phyloP scores from a whole-genome alignment of 768 basidiomycete species.

The Rhodotorula paludigena region DNA sequence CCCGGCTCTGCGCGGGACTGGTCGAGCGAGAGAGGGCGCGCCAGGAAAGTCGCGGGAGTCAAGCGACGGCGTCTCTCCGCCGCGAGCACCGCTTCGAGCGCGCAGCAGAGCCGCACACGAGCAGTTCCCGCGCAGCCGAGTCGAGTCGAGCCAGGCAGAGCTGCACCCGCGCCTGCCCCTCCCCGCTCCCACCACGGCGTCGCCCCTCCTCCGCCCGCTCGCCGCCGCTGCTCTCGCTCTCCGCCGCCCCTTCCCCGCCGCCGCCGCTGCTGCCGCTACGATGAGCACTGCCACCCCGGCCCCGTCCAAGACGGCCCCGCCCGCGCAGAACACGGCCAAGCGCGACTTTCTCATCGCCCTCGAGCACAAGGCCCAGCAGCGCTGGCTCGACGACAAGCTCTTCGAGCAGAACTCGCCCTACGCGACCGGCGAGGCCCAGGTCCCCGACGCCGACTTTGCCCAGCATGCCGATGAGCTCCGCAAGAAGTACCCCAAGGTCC shows the following conservation, averaged over 20 bases:
- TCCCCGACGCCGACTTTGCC: slow-evolving; percentile 55
- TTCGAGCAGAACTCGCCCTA: slow-evolving; percentile 84
- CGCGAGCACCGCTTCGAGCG: too few species aligned
- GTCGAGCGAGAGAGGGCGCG: too few species aligned
- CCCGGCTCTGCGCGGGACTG: too few species aligned
- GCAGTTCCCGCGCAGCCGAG: too few species aligned
- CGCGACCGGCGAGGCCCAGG: slow-evolving; percentile 52
- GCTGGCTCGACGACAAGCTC: slow-evolving; percentile 68
- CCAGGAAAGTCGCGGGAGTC: too few species aligned
- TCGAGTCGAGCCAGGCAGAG: neutral
- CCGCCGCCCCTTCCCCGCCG: neutral
- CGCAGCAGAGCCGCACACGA: too few species aligned
- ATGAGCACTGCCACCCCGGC: neutral
- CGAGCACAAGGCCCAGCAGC: slow-evolving; percentile 76
- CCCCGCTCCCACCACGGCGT: neutral
- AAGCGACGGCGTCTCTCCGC: too few species aligned
- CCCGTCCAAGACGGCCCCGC: slow-evolving; percentile 10
- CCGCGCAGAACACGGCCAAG: slow-evolving; percentile 70
- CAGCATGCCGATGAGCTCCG: slow-evolving; percentile 56
- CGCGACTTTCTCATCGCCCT: slow-evolving; percentile 77
- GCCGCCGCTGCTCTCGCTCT: neutral
- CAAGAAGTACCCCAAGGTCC: slow-evolving; percentile 87
- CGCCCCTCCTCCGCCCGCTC: neutral
- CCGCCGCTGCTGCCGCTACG: neutral
- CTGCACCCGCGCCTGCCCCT: neutral